A percentile compares a stretch with the other conserved stretches of the same genome.
Evolutionary conservation across 1,139 yeast genomes (phyloP).

Genomic region (Taphrina betulina): DNA sequence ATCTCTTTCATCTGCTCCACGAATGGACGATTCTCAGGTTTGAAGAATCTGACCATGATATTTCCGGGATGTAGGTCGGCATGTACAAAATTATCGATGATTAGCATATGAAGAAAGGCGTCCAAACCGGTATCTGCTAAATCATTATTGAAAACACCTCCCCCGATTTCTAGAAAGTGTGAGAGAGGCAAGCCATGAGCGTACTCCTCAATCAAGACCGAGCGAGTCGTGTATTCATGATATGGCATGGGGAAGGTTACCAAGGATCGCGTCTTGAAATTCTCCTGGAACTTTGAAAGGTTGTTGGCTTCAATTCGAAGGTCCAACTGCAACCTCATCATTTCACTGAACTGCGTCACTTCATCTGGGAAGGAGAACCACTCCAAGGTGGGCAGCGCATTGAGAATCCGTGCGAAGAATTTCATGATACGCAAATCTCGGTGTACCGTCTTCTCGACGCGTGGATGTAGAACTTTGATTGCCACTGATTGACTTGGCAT

Average conservation of each 20-base stretch:
- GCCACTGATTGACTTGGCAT: constrained; percentile 67
- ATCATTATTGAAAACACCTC: constrained; percentile 57
- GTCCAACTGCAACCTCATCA: constrained; percentile 88
- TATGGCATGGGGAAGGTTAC: constrained; percentile 82
- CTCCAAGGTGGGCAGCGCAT: constrained; percentile 86
- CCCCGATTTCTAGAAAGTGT: constrained; percentile 51
- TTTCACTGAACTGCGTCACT: constrained; percentile 77
- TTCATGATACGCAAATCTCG: constrained; percentile 83
- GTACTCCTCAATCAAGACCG: constrained; percentile 81
- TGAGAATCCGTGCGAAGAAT: constrained; percentile 68
- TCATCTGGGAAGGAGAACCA: constrained; percentile 96
- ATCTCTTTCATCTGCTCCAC: constrained; percentile 23
- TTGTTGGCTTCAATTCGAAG: constrained; percentile 85
- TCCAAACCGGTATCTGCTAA: constrained; percentile 86
- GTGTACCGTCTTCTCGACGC: constrained; percentile 66
- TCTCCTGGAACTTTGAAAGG: constrained; percentile 63
- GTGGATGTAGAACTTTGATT: constrained; percentile 87
- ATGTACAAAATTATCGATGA: constrained; percentile 88
- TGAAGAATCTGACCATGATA: constrained; percentile 74
- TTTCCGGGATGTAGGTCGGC: constrained; percentile 97
- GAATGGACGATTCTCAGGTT: constrained; percentile 39
- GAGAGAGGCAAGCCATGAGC: constrained; percentile 82
- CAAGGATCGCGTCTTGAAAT: constrained; percentile 59
- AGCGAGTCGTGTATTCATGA: constrained; percentile 59
- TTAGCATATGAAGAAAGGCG: constrained; percentile 86